Base-by-base conservation (phyloP, 176 grass and related monocot species). In the Oryza nivara region DNA sequence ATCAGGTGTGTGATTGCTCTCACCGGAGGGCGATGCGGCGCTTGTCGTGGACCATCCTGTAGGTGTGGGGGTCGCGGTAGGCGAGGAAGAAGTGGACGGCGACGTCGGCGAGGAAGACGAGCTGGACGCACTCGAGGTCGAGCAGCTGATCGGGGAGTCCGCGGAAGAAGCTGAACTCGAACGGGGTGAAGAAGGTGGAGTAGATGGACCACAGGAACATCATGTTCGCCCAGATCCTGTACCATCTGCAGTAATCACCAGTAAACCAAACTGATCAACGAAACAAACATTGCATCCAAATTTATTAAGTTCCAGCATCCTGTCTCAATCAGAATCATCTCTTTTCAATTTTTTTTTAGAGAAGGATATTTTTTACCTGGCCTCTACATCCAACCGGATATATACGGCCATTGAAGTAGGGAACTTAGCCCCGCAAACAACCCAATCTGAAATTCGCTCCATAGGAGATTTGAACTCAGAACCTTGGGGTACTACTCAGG, bases 151-250 rank as follows among this genome's bases (percentile, higher is more conserved):
- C 73, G 4, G 95, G 92, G 82, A 95, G 75, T 8, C 92, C 95
- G 0, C 91, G 84, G 82, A 98, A 98, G 87, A 95, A 95, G 56
- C 87, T 89, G 45, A 92, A 98, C 65, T 91, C 95, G 76, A 98
- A 82, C n/a, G 92, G 91, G 34, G 95, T 93, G 87, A 88, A 92
- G 91, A 98, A 95, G 72, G 88, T 85, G 15, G 92, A 98, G 85
- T 87, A 98, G 76, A 98, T 88, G 68, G 92, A 95, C 92, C 80
- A 98, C 11, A 98, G 4, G 75, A 98, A 92, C 67, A 93, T 60
- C 30, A 84, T 81, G 85, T 83, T 86, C 32, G 72, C 81, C 92
- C 95, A 98, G 32, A 95, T 41, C 83, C 84, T 90, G 75, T 92
- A 98, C 47, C 73, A 90, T 65, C 95, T 98, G 77, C n/a, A 81